Base-by-base conservation (phyloP, 2,329 filamentous ascomycete species). In the Aureobasidium sp. region DNA sequence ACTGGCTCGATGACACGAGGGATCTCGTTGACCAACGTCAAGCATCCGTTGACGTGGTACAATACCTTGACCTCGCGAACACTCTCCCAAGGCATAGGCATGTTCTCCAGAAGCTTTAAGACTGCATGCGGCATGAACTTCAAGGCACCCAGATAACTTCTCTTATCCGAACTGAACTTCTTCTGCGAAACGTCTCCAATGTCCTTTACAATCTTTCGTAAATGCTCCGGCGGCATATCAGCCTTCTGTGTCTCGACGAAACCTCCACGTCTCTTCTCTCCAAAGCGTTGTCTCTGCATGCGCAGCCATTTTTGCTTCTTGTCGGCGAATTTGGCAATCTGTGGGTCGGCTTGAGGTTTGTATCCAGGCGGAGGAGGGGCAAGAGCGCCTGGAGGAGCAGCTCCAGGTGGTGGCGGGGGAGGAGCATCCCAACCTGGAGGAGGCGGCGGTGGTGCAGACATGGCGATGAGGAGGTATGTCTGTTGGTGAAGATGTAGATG, bases 91-190 rank as follows among this genome's bases (percentile, higher is more conserved):
- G 94, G 94, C 94, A 99, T 99, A 4, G 94, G 94, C 94, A 99
- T 99, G 71, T 99, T 99, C 79, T 99, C 94, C 62, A 99, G 77
- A 27, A 99, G 82, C 80, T 99, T 99, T 78, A 99, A 78, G 12
- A 99, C 94, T 6, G 94, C 94, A 73, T 99, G 94, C 1, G 94
- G 94, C 94, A 99, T 99, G 78, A 97, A 99, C 78, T 99, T 99
- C 66, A 99, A 78, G 37, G 95, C 94, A 66, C 95, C 95, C 52
- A 99, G 83, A 75, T 99, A 99, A 77, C 92, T 97, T 68, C 94
- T 86, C 82, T 99, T 99, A 79, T 99, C 94, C 72, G 89, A 96
- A 68, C 91, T 97, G 80, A 97, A 99, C 76, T 97, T 97, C 80
- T 97, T 97, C 77, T 99, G 95, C 60, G 93, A 97, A 56, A 99